A percentile compares a stretch with the other conserved stretches of the same genome.
Conservation (phyloP, 805 yeast species). For the Diddensiella transvaalensis region DNA sequence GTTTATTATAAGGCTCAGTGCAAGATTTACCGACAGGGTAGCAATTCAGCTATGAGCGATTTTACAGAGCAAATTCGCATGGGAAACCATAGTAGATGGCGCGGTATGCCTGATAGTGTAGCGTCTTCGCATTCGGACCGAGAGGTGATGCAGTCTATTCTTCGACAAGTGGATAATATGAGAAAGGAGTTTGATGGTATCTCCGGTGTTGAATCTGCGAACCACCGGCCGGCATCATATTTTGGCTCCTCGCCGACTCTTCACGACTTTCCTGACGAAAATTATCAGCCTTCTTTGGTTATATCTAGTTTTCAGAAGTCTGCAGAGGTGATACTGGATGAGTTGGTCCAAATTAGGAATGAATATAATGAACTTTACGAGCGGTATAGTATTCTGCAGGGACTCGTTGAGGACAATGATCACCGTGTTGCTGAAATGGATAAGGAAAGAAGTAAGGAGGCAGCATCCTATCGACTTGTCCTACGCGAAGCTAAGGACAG, state of each 20-base stretch:
- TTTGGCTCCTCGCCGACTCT: neutral
- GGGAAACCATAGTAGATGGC: neutral
- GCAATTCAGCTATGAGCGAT: slow-evolving; percentile 1
- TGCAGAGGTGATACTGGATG: neutral
- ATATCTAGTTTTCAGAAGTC: neutral
- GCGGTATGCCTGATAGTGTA: neutral
- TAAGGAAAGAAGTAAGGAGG: neutral
- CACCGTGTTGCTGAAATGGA: neutral
- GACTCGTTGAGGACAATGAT: neutral
- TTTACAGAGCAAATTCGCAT: neutral
- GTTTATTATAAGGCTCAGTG: neutral
- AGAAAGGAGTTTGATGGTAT: neutral
- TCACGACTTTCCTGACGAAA: neutral
- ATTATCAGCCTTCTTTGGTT: neutral
- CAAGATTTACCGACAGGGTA: neutral
- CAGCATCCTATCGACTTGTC: neutral
- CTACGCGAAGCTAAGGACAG: neutral
- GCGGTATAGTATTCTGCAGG: neutral
- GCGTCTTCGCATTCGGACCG: neutral
- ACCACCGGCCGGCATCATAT: too few species aligned
- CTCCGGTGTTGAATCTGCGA: neutral
- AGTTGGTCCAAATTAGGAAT: neutral
- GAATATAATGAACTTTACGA: neutral
- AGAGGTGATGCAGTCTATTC: neutral
- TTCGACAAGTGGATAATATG: neutral